Conservation (phyloP, 805 yeast species). For the Candida germanica region DNA sequence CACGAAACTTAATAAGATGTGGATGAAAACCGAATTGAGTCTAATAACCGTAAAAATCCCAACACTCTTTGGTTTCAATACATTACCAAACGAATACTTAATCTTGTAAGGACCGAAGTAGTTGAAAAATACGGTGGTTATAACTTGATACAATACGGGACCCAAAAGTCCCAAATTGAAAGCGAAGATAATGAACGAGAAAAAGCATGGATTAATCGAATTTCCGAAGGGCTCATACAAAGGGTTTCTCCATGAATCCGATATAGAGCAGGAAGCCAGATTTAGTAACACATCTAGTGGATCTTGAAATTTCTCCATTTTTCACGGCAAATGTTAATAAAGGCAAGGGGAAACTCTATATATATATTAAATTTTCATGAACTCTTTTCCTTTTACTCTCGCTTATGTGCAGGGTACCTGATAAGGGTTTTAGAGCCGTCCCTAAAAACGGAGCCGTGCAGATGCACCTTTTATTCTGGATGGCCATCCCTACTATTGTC, state of each 20-base stretch:
- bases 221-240: conserved; percentile 22
- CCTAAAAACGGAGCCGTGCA: too few relatives aligned
- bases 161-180: conserved; percentile 9
- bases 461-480: too few relatives aligned
- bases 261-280: not conserved
- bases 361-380: too few relatives aligned
- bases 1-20: conserved; percentile 9
- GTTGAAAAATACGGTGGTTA: conserved; percentile 11
- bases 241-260: conserved; percentile 17
- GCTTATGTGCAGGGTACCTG: too few relatives aligned
- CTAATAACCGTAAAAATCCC: conserved; percentile 18
- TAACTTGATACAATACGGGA: conserved; percentile 13
- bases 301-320: too few relatives aligned
- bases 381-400: too few relatives aligned
- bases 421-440: too few relatives aligned
- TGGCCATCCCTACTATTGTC: too few relatives aligned
- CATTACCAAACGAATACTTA: conserved; percentile 19
- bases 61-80: conserved; percentile 15
- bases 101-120: conserved; percentile 16
- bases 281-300: too few relatives aligned
- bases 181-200: conserved; percentile 13
- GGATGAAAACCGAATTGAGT: conserved; percentile 17
- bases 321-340: too few relatives aligned
- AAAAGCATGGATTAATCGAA: conserved; percentile 29
- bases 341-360: too few relatives aligned